A percentile compares a stretch with the other conserved stretches of the same genome.
phyloP scores from a whole-genome alignment of 1,139 yeast species.

The Blastobotrys serpentis region DNA sequence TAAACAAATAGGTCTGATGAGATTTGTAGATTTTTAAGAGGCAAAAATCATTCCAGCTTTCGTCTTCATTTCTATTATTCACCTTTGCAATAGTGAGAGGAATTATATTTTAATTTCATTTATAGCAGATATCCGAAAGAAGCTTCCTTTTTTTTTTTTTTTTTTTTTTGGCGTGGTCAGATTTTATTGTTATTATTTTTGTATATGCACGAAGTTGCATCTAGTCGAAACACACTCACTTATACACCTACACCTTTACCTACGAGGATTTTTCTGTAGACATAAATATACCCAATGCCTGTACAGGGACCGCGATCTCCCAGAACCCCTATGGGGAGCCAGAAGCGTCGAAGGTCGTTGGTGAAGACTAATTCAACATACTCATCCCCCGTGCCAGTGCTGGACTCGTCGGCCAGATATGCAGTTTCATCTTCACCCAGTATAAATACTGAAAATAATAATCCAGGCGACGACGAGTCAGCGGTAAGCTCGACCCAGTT shows the following conservation, averaged over 20 bases:
- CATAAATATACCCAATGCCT: background rate
- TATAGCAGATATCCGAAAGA: too few species aligned
- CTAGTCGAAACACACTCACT: background rate
- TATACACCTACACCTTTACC: background rate
- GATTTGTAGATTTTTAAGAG: too few species aligned
- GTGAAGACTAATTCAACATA: conserved; percentile 7
- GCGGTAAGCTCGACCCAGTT: background rate
- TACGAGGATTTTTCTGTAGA: background rate
- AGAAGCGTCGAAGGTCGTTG: conserved; percentile 5
- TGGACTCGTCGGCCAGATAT: conserved; percentile 23
- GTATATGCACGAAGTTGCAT: background rate
- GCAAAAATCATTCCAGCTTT: too few species aligned
- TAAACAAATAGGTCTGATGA: too few species aligned
- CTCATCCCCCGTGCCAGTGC: conserved; percentile 23
- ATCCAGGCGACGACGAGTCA: conserved; percentile 4
- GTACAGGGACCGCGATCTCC: conserved; percentile 8
- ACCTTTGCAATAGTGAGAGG: too few species aligned
- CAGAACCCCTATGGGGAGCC: conserved; percentile 9
- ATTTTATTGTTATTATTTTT: background rate
- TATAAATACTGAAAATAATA: conserved; percentile 8
- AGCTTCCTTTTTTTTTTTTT: background rate
- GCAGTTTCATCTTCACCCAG: conserved; percentile 21
- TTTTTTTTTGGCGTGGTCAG: background rate
- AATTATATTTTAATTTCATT: too few species aligned
- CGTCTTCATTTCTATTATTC: too few species aligned